Conservation (phyloP, 305 asterid species). For the Vinca major region DNA sequence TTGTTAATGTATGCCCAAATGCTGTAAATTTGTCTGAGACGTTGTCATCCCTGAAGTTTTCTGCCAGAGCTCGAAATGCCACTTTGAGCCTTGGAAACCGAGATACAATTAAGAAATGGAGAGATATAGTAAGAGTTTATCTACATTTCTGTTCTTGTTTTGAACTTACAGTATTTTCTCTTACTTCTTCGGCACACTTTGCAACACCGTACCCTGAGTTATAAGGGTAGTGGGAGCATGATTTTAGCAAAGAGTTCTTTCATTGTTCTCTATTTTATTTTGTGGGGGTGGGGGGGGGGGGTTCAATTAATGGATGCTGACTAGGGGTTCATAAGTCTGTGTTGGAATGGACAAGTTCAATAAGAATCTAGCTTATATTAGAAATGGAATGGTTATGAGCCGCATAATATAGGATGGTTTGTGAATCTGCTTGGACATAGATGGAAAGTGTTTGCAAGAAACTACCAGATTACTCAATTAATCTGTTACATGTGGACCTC, state of each 20-base stretch:
- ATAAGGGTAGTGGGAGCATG: not conserved
- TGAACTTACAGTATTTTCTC: not conserved
- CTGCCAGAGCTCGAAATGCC: slow-evolving; percentile 91
- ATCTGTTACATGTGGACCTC: not conserved
- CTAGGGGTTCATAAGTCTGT: not conserved
- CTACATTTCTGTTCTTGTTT: slow-evolving; percentile 12
- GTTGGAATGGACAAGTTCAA: not conserved
- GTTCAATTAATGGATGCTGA: not conserved
- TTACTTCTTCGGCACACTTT: not conserved
- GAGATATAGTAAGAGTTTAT: slow-evolving; percentile 72
- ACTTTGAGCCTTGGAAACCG: slow-evolving; percentile 84
- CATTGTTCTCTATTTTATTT: too few relatives aligned
- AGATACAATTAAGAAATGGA: slow-evolving; percentile 95
- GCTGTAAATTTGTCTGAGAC: slow-evolving; percentile 70
- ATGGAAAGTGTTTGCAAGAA: not conserved
- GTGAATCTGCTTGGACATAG: not conserved
- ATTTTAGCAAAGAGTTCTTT: too few relatives aligned
- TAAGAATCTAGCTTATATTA: not conserved
- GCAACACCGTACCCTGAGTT: not conserved
- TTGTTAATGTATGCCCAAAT: slow-evolving; percentile 72
- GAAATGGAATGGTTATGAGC: not conserved
- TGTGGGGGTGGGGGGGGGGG: too few relatives aligned
- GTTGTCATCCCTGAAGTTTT: slow-evolving; percentile 76
- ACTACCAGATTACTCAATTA: not conserved
- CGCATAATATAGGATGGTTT: too few relatives aligned